Evolutionary conservation across 2,329 filamentous ascomycete genomes (phyloP).

Genomic region (Phaeosphaeriaceae sp.): DNA sequence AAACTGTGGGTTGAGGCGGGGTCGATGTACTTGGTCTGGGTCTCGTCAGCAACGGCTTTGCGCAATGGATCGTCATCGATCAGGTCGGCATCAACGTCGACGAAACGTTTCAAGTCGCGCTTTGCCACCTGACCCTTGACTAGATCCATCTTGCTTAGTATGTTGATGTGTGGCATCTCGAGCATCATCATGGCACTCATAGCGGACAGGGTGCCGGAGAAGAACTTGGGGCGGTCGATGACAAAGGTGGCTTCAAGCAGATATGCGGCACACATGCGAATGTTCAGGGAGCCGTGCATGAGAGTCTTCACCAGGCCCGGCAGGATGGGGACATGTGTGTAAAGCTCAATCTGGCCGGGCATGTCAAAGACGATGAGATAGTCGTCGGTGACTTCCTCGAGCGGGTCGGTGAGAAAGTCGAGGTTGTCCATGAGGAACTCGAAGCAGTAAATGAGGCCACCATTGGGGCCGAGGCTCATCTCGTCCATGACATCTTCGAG

Average conservation of each 20-base stretch:
- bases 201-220: conserved; percentile 90
- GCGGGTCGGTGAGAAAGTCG: conserved; percentile 84
- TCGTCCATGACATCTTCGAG: conserved; percentile 98
- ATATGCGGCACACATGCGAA: conserved; percentile 91
- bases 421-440: conserved; percentile 95
- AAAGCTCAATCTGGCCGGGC: conserved; percentile 98
- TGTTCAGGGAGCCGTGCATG: conserved; percentile 81
- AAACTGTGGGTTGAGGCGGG: conserved; percentile 70
- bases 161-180: conserved; percentile 94
- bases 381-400: conserved; percentile 88
- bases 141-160: conserved; percentile 97
- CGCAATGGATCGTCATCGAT: conserved; percentile 78
- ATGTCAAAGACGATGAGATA: conserved; percentile 98
- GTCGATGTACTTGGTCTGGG: conserved; percentile 62
- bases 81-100: conserved; percentile 82
- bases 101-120: conserved; percentile 86
- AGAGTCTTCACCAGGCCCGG: conserved; percentile 84
- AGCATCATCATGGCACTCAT: conserved; percentile 99
- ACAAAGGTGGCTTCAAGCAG: conserved; percentile 95
- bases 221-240: conserved; percentile 95
- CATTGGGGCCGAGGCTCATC: conserved; percentile 87
- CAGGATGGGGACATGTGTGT: conserved; percentile 93
- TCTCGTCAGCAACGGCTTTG: conserved; percentile 49
- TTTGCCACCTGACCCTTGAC: conserved; percentile 88
- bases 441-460: conserved; percentile 94